Conservation (phyloP, 192 early-diverging fungal genomes). For the Spinellus fusiger region DNA sequence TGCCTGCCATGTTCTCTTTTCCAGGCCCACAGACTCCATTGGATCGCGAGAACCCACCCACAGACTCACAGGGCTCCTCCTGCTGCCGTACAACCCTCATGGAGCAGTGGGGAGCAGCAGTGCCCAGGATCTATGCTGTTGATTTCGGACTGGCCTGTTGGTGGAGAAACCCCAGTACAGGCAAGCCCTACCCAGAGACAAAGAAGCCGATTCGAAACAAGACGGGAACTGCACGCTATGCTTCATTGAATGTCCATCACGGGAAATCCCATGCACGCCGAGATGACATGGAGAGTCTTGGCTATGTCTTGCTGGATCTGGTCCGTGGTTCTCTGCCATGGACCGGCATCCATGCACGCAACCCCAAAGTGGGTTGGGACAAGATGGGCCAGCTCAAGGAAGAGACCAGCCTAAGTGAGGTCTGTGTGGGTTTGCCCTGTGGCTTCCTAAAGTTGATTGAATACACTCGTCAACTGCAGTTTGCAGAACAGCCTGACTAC, state of each 20-base stretch:
- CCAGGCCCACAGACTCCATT: too few species aligned
- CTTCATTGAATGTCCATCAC: slow-evolving; percentile 76
- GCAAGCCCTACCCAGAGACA: slow-evolving; percentile 36
- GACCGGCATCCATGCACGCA: slow-evolving; percentile 81
- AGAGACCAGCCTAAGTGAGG: slow-evolving; percentile 55
- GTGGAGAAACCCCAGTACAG: slow-evolving; percentile 38
- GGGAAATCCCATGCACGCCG: slow-evolving; percentile 77
- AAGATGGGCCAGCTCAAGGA: slow-evolving; percentile 80
- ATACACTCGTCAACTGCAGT: slow-evolving; percentile 68
- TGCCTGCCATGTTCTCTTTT: slow-evolving; percentile 22
- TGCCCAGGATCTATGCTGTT: slow-evolving; percentile 42
- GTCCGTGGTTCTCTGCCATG: slow-evolving; percentile 73
- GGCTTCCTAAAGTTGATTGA: slow-evolving; percentile 68
- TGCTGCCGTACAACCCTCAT: not conserved
- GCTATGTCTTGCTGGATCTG: slow-evolving; percentile 81
- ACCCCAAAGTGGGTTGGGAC: slow-evolving; percentile 80
- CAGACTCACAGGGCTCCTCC: not conserved
- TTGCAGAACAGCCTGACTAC: slow-evolving; percentile 80
- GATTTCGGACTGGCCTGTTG: slow-evolving; percentile 47
- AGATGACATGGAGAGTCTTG: slow-evolving; percentile 82
- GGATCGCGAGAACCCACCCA: not conserved
- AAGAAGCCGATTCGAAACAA: slow-evolving; percentile 37
- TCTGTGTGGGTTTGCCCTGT: slow-evolving; percentile 65
- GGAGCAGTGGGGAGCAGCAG: not conserved
- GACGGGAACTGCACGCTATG: slow-evolving; percentile 81